These are phyloP conservation scores for Phytophthora pseudosyringae DNA, from an alignment of 352 stramenopile species.

Conservation along the genomic window DNA sequence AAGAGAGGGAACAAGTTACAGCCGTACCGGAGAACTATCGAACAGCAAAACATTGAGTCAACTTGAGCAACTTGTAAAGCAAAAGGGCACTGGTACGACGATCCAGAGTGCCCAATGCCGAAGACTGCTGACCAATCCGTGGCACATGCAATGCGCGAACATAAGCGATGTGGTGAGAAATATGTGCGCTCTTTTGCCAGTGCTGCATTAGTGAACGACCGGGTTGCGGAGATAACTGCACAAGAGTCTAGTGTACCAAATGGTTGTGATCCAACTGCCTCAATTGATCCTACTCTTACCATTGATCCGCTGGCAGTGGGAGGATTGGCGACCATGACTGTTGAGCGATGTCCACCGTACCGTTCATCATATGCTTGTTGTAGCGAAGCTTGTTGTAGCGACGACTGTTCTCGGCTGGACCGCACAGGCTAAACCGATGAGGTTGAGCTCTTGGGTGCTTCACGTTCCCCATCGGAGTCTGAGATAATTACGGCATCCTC, in stretches of 20 bases:
- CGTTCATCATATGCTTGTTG: too few species aligned
- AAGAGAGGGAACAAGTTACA: not conserved
- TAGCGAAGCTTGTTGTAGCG: too few species aligned
- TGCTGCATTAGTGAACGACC: not conserved
- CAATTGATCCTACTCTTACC: not conserved
- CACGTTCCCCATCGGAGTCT: too few species aligned
- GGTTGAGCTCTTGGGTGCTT: too few species aligned
- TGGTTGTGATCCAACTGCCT: not conserved
- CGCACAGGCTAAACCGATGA: too few species aligned
- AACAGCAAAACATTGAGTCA: not conserved
- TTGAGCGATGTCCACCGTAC: too few species aligned
- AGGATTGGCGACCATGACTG: not conserved
- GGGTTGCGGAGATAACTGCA: not conserved
- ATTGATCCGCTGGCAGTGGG: not conserved
- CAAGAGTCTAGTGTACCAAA: too few species aligned
- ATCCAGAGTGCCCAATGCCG: not conserved
- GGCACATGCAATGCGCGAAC: not conserved
- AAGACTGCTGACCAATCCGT: not conserved
- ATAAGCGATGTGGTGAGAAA: not conserved
- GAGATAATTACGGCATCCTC: too few species aligned
- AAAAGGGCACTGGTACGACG: not conserved
- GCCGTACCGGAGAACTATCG: not conserved
- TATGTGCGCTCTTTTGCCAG: not conserved
- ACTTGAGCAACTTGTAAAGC: not conserved
- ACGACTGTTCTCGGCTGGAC: too few species aligned